Base-by-base conservation (phyloP, 2,329 filamentous ascomycete species). In the Fusarium domesticum region DNA sequence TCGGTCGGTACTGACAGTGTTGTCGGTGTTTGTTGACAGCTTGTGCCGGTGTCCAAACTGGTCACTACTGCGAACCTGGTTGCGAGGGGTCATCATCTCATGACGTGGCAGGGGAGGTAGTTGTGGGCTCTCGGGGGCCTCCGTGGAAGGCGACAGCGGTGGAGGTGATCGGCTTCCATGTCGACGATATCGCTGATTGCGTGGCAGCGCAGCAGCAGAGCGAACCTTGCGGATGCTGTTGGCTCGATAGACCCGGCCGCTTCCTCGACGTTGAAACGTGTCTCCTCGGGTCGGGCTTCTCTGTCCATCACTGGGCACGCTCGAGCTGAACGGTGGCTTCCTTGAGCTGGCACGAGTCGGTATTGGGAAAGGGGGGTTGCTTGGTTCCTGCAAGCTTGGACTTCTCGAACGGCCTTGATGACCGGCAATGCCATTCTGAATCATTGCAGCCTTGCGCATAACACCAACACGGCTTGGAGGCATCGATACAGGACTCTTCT, bases 331-430 rank as follows among this genome's bases (percentile, higher is more conserved):
- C 1, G 82, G 79, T 17, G 84, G 77, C 58, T 85, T 84, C 47
- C 90, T 82, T 6, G 91, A 98, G 67, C 92, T 97, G 20, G 89
- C 87, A 44, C 93, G 78, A 3, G 84, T 85, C 0, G 93, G 93
- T 6, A 98, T 95, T 0, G 93, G 91, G 71, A 95, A 96, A 1
- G 93, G 93, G 19, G 93, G 91, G 40, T 81, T 75, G 20, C 65
- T 70, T 42, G 71, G 48, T 48, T 82, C 89, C 38, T 72, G 75
- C 41, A 81, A 67, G 63, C 77, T 89, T 37, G 85, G 83, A 60
- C 82, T 89, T 48, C 80, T 72, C 8, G 84, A 75, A 28, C 81
- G 78, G 36, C 75, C 71, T 46, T 77, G 76, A 53, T 92, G 87
- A 10, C 81, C 83, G 18, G 79, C 80, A 40, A 89, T 84, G 15